phyloP scores from a whole-genome alignment of 2,329 filamentous ascomycete genomes.

The Exophiala sp. region DNA sequence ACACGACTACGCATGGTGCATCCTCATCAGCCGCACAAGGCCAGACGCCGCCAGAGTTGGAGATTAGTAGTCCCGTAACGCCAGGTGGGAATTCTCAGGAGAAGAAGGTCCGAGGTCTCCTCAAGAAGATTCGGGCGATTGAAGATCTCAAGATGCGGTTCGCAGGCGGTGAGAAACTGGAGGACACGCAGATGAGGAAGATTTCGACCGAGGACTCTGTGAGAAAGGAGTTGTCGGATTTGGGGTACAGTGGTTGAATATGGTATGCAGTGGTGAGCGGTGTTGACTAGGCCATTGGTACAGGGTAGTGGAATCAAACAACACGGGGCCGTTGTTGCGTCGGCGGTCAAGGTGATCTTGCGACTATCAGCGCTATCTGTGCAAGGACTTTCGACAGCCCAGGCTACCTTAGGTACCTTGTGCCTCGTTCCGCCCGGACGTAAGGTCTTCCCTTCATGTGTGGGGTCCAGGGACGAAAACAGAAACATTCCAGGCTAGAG shows the following conservation, averaged over 20 bases:
- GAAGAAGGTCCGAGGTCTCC: conserved; percentile 86
- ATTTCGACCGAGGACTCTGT: conserved; percentile 83
- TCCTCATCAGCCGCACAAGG: conserved; percentile 31
- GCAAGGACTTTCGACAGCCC: too few species aligned
- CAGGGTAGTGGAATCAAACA: too few species aligned
- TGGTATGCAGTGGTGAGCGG: not conserved
- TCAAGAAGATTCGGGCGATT: conserved; percentile 97
- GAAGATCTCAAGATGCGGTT: conserved; percentile 97
- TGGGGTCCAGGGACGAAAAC: too few species aligned
- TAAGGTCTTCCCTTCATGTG: too few species aligned
- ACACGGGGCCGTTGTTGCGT: too few species aligned
- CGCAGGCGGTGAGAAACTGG: conserved; percentile 89
- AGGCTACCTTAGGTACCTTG: too few species aligned
- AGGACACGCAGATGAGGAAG: conserved; percentile 98
- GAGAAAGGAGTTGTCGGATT: conserved; percentile 68
- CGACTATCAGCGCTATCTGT: too few species aligned
- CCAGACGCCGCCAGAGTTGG: conserved; percentile 29
- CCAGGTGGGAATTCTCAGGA: conserved; percentile 55
- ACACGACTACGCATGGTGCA: conserved; percentile 30
- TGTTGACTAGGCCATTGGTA: too few species aligned
- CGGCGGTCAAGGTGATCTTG: too few species aligned
- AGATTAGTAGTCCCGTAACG: conserved; percentile 30
- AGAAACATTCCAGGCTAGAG: too few species aligned
- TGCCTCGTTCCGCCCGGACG: too few species aligned
- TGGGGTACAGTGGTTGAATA: conserved; percentile 46